phyloP scores from a whole-genome alignment of 2,329 filamentous ascomycete species.

The Aspergillus ibericus region DNA sequence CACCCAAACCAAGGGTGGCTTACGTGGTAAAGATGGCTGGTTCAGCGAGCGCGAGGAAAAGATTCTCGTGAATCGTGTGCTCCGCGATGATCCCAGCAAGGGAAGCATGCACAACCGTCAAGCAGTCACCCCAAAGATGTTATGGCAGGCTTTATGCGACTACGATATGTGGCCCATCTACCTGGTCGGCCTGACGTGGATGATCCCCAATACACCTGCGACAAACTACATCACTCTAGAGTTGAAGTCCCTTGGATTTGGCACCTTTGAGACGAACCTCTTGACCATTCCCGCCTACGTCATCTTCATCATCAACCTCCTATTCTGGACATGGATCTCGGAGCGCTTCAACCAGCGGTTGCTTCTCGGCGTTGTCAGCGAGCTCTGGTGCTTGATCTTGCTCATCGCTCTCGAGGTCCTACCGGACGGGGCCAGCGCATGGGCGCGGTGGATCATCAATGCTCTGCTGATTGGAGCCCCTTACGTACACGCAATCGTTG shows the following conservation, averaged over 20 bases:
- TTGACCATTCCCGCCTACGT: slow-evolving; percentile 61
- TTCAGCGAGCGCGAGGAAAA: slow-evolving; percentile 67
- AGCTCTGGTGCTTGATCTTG: slow-evolving; percentile 55
- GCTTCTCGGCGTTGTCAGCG: slow-evolving; percentile 54
- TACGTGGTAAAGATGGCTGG: slow-evolving; percentile 65
- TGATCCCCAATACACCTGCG: slow-evolving; percentile 40
- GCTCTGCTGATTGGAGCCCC: slow-evolving; percentile 57
- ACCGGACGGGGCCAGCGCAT: slow-evolving; percentile 49
- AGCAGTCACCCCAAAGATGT: slow-evolving; percentile 49
- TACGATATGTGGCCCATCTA: slow-evolving; percentile 61
- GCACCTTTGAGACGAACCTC: slow-evolving; percentile 61
- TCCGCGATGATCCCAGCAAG: slow-evolving; percentile 57
- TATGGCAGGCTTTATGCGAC: slow-evolving; percentile 53
- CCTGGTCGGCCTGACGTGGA: slow-evolving; percentile 49
- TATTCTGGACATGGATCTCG: slow-evolving; percentile 55
- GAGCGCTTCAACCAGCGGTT: slow-evolving; percentile 58
- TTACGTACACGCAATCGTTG: slow-evolving; percentile 59
- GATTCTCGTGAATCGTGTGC: slow-evolving; percentile 66
- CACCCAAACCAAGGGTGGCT: slow-evolving; percentile 61
- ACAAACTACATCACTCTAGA: slow-evolving; percentile 42
- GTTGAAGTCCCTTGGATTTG: slow-evolving; percentile 56
- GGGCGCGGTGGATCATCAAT: slow-evolving; percentile 54
- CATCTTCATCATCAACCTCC: slow-evolving; percentile 59
- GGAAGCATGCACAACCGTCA: slow-evolving; percentile 64
- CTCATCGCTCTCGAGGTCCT: slow-evolving; percentile 54